Base-by-base conservation (phyloP, 2,329 filamentous ascomycete genomes). In the Cylindrodendrum hubeiense region DNA sequence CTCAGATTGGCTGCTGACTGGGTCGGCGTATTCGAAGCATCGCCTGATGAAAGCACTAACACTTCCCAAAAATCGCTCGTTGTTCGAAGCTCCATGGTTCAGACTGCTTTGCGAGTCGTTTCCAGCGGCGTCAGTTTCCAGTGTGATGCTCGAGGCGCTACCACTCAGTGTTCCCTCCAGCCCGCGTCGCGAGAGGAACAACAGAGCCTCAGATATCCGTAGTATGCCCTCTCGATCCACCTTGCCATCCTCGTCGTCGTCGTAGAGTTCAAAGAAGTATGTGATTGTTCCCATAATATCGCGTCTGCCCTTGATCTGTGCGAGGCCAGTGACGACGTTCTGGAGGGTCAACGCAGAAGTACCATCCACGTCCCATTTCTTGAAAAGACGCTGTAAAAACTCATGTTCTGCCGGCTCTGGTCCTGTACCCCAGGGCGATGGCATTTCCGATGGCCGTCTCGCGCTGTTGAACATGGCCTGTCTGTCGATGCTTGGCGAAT, bases 261-360 rank as follows among this genome's bases (percentile, higher is more conserved):
- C 96, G 78, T 98, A 98, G 0, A 99, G 88, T 75, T 98, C 93
- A 73, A 99, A 99, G 79, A 99, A 98, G 80, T 98, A 98, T 65
- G 91, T 96, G 75, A 99, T 98, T 63, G 93, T 96, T 30, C 93
- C 93, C 95, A 99, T 98, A 70, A 99, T 98, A 79, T 99, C 96
- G 50, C 91, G 91, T 60, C 92, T 94, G 9, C 96, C 95, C 79
- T 97, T 98, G 75, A 99, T 93, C 15, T 93, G 90, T 2, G 95
- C 95, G 49, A 99, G 84, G 0, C 96, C 96, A 19, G 91, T 92
- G 5, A 98, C 96, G 3, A 99, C 94, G 72, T 98, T 93, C 75
- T 97, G 94, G 53, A 99, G 82, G 19, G 91, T 97, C 67, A 99
- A 81, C 1, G 91, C 90, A n/a, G 91, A 91, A 30, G 87, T 90